Evolutionary conservation across 805 yeast genomes (phyloP), one percentile per base, ranked within the genome.

Genomic region (Hanseniaspora occidentalis): DNA sequence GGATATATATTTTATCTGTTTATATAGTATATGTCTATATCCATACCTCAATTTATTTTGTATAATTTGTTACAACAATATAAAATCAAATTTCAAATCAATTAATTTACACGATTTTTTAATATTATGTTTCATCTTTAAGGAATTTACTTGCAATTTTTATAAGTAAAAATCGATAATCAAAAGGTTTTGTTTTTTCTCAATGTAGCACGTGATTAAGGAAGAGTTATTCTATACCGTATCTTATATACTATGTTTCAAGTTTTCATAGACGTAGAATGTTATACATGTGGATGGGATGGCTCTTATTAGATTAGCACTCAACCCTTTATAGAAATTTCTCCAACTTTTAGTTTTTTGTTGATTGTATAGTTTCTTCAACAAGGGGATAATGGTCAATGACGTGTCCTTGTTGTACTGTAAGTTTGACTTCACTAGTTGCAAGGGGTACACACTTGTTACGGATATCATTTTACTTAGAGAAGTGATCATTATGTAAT

Each of bases 261-360:
- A 64, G 31, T 70, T 66, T 54, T 92, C 98, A 52, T 92, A 92
- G 4, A 82, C 82, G 4, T 81, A 66, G 55, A 92, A 85, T 0
- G 97, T 92, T 10, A 88, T 72, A 53, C 95, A 83, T 3, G 96
- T 88, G 1, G 96, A 86, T 0, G 98, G 98, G 4, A 92, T 69
- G 1, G 89, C 95, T 36, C 97, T 66, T 1, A 83, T 43, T 14
- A 89, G 54, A 47, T 86, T 88, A 1, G 95, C 80, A 2, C 75
- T 61, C 14, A 92, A 58, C 0, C 98, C 98, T 48, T 81, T 79
- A 57, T 92, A 92, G 45, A 88, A 80, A 0, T 86, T 95, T 10
- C 51, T 45, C 33, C 33, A 29, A 14, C 33, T 29, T 14, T 29
- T 29, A 8, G 9, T 13, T 5, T 16, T 8, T 18, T 8, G n/a